These are phyloP conservation scores for Fusarium globosum DNA, from an alignment of 2,329 filamentous ascomycete genomes.

Conservation along the genomic window DNA sequence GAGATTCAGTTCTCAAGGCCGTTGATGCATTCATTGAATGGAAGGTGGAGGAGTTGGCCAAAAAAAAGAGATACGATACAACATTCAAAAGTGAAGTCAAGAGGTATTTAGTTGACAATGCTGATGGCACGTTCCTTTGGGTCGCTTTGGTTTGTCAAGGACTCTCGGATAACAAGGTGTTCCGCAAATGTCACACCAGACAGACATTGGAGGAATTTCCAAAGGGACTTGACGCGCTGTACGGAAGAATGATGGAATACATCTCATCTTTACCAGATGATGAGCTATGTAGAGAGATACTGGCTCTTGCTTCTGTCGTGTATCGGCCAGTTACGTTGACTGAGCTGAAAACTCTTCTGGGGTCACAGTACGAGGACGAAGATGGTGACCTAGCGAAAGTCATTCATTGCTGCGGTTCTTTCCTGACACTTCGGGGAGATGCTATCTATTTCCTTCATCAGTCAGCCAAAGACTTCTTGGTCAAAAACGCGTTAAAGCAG, in stretches of 20 bases:
- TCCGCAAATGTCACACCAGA: fast-evolving
- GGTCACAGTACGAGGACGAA: fast-evolving
- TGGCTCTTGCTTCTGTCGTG: neutral
- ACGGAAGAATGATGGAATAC: neutral
- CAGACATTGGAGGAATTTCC: fast-evolving
- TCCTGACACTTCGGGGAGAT: fast-evolving
- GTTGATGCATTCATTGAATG: fast-evolving
- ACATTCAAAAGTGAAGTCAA: fast-evolving
- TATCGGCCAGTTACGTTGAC: fast-evolving
- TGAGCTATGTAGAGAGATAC: fast-evolving
- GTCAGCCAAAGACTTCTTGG: neutral
- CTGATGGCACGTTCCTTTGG: neutral
- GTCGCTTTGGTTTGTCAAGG: neutral
- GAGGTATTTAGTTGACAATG: fast-evolving
- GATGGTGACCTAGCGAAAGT: fast-evolving
- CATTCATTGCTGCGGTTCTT: too few species aligned
- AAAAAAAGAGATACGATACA: fast-evolving
- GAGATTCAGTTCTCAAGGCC: fast-evolving
- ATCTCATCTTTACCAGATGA: fast-evolving
- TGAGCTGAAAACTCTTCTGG: neutral
- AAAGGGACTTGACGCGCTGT: fast-evolving
- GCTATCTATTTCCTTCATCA: neutral
- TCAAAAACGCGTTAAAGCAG: fast-evolving
- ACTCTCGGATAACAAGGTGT: fast-evolving
- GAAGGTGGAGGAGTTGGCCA: fast-evolving